These are phyloP conservation scores for Lachnellula willkommii DNA, from an alignment of 2,329 filamentous ascomycete genomes.

Conservation along the genomic window DNA sequence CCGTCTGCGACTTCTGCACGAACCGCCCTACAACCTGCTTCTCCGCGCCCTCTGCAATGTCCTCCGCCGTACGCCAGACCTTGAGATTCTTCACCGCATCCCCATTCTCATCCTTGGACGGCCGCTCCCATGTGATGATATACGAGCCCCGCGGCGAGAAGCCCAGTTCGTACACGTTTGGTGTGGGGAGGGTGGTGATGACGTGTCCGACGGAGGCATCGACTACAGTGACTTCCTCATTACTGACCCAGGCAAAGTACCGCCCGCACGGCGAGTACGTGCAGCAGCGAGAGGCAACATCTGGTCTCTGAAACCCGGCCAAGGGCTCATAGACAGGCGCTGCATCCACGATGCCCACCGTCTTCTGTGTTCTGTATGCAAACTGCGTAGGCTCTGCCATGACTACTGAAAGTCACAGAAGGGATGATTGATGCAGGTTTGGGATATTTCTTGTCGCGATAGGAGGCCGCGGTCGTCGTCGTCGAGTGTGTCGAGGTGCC, in stretches of 20 bases:
- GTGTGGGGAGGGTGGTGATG: constrained; percentile 67
- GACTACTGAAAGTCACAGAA: constrained; percentile 78
- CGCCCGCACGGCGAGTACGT: constrained; percentile 92
- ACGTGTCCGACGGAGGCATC: constrained; percentile 72
- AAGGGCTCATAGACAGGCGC: constrained; percentile 82
- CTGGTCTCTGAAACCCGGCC: constrained; percentile 76
- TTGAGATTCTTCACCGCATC: constrained; percentile 95
- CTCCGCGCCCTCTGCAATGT: constrained; percentile 53
- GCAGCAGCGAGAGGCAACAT: constrained; percentile 92
- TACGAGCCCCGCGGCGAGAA: constrained; percentile 92
- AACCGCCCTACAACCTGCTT: constrained; percentile 79
- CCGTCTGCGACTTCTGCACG: constrained; percentile 91
- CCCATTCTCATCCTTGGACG: constrained; percentile 85
- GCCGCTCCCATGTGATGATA: constrained; percentile 94
- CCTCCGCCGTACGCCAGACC: constrained; percentile 83
- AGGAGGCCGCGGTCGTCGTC: constrained; percentile 2
- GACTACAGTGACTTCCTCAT: constrained; percentile 75
- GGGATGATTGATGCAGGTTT: constrained; percentile 21
- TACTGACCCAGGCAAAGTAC: constrained; percentile 91
- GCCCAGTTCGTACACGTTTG: constrained; percentile 87
- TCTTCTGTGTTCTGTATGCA: constrained; percentile 95
- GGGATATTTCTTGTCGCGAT: constrained; percentile 22
- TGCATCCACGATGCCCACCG: constrained; percentile 88
- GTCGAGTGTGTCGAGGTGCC: constrained; percentile 9
- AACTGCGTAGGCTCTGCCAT: constrained; percentile 93